Conservation (phyloP, 306 rosid species). For the Oxytropis ochrocephala region DNA sequence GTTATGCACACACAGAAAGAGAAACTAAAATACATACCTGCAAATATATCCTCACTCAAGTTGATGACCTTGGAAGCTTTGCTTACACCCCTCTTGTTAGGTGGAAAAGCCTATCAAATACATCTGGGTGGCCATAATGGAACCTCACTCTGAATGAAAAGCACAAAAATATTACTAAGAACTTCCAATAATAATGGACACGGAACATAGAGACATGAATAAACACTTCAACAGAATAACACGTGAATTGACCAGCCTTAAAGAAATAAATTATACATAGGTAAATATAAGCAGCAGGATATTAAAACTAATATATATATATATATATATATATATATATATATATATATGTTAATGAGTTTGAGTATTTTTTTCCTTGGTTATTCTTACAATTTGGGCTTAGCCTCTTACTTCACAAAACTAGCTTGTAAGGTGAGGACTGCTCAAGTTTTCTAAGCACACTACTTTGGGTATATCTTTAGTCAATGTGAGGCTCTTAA, state of each 20-base stretch:
- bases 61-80: slow-evolving; percentile 92
- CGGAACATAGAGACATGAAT: too few species aligned
- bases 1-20: background rate
- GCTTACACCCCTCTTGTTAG: slow-evolving; percentile 98
- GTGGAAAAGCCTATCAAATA: slow-evolving; percentile 90
- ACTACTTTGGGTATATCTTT: too few species aligned
- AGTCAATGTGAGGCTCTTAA: too few species aligned
- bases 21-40: slow-evolving; percentile 49
- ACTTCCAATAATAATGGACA: slow-evolving; percentile 11
- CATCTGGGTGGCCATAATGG: slow-evolving; percentile 99
- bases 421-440: too few species aligned
- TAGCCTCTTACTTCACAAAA: too few species aligned
- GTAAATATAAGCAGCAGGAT: background rate
- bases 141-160: slow-evolving; percentile 80
- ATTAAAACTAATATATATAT: background rate
- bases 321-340: background rate
- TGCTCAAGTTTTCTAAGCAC: too few species aligned
- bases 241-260: slow-evolving; percentile 1
- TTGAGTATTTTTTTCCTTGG: too few species aligned
- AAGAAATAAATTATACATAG: background rate
- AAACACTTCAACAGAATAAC: background rate
- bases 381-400: too few species aligned
- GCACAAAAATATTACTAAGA: slow-evolving; percentile 9
- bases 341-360: background rate
- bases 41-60: slow-evolving; percentile 98